Base-by-base conservation (phyloP, 2,329 filamentous ascomycete genomes). In the Cytospora piceae region DNA sequence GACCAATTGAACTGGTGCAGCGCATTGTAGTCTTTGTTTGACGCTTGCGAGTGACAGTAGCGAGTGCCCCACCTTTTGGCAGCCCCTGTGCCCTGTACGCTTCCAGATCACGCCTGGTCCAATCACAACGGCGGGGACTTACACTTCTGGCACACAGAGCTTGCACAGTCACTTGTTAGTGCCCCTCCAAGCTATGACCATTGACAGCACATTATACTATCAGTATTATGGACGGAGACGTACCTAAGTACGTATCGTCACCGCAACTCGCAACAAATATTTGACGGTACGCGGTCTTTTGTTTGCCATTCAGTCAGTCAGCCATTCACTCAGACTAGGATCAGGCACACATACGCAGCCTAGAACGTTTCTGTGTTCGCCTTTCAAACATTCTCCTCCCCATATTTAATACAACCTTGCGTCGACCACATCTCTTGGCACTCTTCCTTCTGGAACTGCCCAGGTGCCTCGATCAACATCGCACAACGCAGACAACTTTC, bases 1-100 rank as follows among this genome's bases (percentile, higher is more conserved):
- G 12, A 49, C 46, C 46, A 49, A 49, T 49, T 49, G 46, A 49
- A n/a, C 12, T 49, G 46, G n/a, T 49, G 46, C n/a, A 49, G 20
- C 46, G 4, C 34, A 37, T 37, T 49, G 46, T 24, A 49, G n/a
- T 49, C 46, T 49, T 24, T 49, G 46, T 49, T 49, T 49, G 46
- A 49, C 46, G 46, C 46, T 49, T 49, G 46, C n/a, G n/a, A 46
- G n/a, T 49, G 6, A 4, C 46, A 37, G 46, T 49, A 49, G 46
- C 46, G 46, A 49, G n/a, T 22, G 46, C 12, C 46, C 46, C 46
- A 49, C 46, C 7, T 15, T 49, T 12, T 49, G n/a, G n/a, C n/a
- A n/a, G n/a, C 46, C 46, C 46, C 46, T 49, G 22, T 49, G 34
- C 34, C 34, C 34, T 37, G 34, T n/a, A 24, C n/a, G 46, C 46